Conservation (phyloP, 257 asterid genomes). For the Voacanga thouarsii region DNA sequence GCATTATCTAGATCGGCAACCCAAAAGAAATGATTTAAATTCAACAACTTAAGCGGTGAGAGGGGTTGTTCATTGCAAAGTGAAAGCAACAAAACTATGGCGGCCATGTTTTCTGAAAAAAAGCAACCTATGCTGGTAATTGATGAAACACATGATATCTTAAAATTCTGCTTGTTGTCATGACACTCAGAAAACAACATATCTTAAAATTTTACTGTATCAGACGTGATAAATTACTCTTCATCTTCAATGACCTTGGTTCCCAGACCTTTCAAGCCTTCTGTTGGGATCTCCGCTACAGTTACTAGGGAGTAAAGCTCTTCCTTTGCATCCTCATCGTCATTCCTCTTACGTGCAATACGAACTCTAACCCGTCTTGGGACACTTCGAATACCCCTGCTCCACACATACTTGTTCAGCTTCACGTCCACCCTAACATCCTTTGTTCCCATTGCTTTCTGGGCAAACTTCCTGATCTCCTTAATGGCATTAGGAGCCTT, state of each 20-base stretch:
- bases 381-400: slow-evolving; percentile 61
- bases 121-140: background rate
- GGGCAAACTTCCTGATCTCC: slow-evolving; percentile 56
- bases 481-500: slow-evolving; percentile 62
- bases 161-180: slow-evolving; percentile 4
- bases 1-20: background rate
- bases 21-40: background rate
- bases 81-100: background rate
- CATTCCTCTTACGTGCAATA: slow-evolving; percentile 61
- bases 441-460: slow-evolving; percentile 51
- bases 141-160: background rate
- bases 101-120: background rate
- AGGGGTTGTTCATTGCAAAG: background rate
- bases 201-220: background rate
- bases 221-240: slow-evolving; percentile 17
- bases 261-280: slow-evolving; percentile 52
- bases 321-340: slow-evolving; percentile 63
- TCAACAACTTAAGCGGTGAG: background rate
- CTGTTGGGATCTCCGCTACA: slow-evolving; percentile 48
- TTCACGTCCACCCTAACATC: slow-evolving; percentile 57
- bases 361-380: slow-evolving; percentile 57
- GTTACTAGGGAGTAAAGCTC: slow-evolving; percentile 62
- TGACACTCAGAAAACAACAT: background rate
- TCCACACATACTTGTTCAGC: slow-evolving; percentile 61
- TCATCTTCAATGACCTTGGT: slow-evolving; percentile 55